Conservation (phyloP, 225 moss, liverwort and hornwort species). For the Pseudoscleropodium purum region DNA sequence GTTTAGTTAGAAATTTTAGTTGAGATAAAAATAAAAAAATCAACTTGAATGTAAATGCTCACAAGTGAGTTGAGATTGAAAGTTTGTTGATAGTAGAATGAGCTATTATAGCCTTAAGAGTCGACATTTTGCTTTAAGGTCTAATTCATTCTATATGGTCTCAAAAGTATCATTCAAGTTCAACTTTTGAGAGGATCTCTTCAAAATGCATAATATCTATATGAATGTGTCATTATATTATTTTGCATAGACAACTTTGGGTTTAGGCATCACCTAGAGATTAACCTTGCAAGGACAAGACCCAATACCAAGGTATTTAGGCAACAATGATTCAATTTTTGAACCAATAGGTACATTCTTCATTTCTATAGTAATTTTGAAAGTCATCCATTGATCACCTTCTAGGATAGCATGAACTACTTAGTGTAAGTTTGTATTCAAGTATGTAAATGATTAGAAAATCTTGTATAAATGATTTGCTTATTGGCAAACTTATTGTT, state of each 20-base stretch:
- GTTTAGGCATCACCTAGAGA: accelerated
- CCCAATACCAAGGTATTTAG: neutral
- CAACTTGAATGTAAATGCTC: accelerated
- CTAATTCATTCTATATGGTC: neutral
- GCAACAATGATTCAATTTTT: neutral
- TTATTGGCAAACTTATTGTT: accelerated
- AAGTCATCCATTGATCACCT: neutral
- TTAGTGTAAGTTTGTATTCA: neutral
- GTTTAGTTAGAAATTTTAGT: neutral
- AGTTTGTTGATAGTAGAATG: neutral
- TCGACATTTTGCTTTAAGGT: neutral
- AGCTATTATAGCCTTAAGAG: accelerated
- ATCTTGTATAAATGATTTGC: neutral
- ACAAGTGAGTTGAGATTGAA: neutral
- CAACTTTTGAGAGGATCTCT: neutral
- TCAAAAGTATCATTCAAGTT: neutral
- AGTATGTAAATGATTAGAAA: neutral
- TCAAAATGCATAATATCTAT: neutral
- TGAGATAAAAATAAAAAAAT: neutral
- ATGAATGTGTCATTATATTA: neutral
- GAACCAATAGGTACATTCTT: neutral
- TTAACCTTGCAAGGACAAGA: accelerated
- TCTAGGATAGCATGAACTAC: neutral
- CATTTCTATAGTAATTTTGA: neutral
- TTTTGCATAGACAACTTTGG: neutral